Conservation (phyloP, 78 protist species). For the Dictyostelium intermedium region DNA sequence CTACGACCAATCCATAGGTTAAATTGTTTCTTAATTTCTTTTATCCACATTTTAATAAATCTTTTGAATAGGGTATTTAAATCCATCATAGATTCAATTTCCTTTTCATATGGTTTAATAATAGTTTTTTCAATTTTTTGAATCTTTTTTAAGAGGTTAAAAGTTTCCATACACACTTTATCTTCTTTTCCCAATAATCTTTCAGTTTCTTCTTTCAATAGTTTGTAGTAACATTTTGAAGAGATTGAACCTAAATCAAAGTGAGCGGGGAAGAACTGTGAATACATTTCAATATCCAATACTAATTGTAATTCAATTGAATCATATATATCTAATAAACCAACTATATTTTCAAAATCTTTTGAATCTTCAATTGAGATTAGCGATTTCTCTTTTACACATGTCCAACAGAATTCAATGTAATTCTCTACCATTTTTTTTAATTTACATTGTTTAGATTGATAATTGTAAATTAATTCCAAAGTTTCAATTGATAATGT, state of each 20-base stretch:
- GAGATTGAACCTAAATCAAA: neutral
- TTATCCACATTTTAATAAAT: conserved; percentile 34
- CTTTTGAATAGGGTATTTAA: neutral
- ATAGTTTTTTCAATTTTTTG: conserved; percentile 16
- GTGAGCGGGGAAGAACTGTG: neutral
- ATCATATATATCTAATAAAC: conserved; percentile 34
- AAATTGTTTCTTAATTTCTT: conserved; percentile 12
- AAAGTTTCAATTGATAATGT: conserved; percentile 1
- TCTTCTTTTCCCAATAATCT: neutral
- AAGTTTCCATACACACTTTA: conserved; percentile 31
- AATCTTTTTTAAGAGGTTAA: conserved; percentile 30
- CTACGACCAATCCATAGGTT: conserved; percentile 14
- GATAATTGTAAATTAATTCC: neutral
- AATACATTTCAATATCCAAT: conserved; percentile 41
- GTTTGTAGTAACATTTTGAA: neutral
- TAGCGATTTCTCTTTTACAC: conserved; percentile 28
- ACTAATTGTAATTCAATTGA: conserved; percentile 23
- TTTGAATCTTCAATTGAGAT: conserved; percentile 17
- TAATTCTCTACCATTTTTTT: neutral
- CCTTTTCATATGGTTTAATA: neutral
- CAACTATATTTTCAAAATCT: conserved; percentile 46
- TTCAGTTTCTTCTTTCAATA: conserved; percentile 23
- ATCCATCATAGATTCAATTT: conserved; percentile 13
- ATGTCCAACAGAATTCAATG: neutral
- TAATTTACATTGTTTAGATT: neutral